Conservation (phyloP, 371 early-diverging fungal genomes). For the Sporodiniella umbellata region DNA sequence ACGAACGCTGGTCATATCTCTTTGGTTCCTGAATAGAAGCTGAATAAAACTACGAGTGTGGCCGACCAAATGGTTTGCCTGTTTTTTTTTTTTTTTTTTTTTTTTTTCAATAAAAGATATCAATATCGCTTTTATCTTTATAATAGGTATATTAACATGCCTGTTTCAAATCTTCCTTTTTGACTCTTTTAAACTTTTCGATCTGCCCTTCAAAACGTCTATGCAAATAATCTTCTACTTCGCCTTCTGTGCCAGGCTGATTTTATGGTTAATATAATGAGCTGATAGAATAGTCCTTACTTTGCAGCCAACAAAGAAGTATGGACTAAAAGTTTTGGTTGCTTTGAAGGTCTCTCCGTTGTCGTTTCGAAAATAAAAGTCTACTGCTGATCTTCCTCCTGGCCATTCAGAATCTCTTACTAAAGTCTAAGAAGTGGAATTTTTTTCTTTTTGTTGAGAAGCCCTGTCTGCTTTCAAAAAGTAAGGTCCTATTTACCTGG, state of each 20-base stretch:
- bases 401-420: conserved; percentile 63
- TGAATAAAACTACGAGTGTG: conserved; percentile 71
- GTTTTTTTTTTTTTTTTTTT: conserved; percentile 80
- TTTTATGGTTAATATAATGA: background rate
- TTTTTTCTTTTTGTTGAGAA: too few relatives aligned
- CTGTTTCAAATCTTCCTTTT: conserved; percentile 87
- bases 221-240: conserved; percentile 86
- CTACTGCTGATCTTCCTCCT: conserved; percentile 76
- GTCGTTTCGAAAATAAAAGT: conserved; percentile 90
- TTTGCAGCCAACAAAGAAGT: conserved; percentile 86
- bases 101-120: conserved; percentile 61
- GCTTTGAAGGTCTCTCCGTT: conserved; percentile 89
- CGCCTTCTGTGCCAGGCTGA: conserved; percentile 69
- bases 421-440: too few relatives aligned
- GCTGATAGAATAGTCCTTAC: conserved; percentile 26
- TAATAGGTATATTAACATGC: conserved; percentile 37
- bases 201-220: conserved; percentile 69
- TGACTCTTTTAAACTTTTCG: conserved; percentile 58
- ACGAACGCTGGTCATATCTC: conserved; percentile 76
- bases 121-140: too few relatives aligned
- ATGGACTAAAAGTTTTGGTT: conserved; percentile 82
- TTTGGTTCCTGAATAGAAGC: conserved; percentile 79
- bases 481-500: too few relatives aligned
- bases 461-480: too few relatives aligned
- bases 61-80: conserved; percentile 91